Conservation (phyloP, 2,329 filamentous ascomycete genomes). For the Fusarium palustre region DNA sequence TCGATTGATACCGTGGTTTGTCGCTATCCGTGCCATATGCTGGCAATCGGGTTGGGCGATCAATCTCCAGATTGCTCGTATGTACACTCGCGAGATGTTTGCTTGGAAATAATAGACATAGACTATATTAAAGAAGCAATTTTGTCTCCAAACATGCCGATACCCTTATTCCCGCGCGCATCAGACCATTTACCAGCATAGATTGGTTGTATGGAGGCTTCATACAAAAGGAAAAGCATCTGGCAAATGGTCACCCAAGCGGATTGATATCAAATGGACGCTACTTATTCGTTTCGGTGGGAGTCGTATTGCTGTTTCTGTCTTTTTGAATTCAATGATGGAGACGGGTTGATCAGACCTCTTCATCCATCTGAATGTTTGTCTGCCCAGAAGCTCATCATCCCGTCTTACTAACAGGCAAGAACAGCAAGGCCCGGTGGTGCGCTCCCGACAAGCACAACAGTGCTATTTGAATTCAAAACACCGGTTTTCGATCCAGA, state of each 20-base stretch:
- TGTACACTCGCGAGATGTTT: background rate
- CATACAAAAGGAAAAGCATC: background rate
- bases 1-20: background rate
- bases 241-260: too few relatives aligned
- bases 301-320: constrained; percentile 5
- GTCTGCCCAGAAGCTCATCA: background rate
- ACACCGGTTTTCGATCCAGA: constrained; percentile 12
- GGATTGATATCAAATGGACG: background rate
- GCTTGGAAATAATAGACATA: background rate
- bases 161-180: background rate
- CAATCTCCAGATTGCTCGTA: background rate
- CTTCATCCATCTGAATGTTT: background rate
- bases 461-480: constrained; percentile 1
- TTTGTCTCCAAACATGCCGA: background rate
- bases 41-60: background rate
- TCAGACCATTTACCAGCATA: background rate
- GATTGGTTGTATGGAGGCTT: background rate
- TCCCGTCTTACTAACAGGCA: background rate
- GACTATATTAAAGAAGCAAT: background rate
- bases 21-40: background rate
- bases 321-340: constrained; percentile 18
- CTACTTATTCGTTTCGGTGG: background rate
- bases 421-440: background rate
- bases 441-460: background rate
- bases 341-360: constrained; percentile 1